phyloP scores from a whole-genome alignment of 345 rosid species.

The Xanthoceras sorbifolium region DNA sequence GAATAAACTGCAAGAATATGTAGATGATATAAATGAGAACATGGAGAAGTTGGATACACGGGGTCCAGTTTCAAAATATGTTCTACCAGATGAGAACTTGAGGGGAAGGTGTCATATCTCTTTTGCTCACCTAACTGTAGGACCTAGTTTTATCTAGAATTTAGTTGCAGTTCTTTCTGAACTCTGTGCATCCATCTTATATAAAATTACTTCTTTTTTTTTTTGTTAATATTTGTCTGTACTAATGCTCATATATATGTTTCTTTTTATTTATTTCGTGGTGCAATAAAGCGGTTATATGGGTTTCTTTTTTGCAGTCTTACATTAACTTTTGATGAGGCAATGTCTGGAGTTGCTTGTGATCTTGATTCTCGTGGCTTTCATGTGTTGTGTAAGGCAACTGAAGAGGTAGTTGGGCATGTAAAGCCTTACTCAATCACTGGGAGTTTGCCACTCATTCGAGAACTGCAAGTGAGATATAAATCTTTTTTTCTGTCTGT shows the following conservation, averaged over 20 bases:
- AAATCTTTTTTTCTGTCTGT: conserved; percentile 3
- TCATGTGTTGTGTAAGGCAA: conserved; percentile 85
- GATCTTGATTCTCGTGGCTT: conserved; percentile 85
- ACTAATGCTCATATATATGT: neutral
- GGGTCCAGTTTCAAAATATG: conserved; percentile 91
- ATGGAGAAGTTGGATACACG: conserved; percentile 63
- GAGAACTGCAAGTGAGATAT: conserved; percentile 71
- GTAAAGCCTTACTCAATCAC: conserved; percentile 95
- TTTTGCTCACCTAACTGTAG: neutral
- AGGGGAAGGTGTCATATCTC: conserved; percentile 66
- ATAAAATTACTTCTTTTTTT: neutral
- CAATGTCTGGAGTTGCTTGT: conserved; percentile 87
- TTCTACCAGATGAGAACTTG: conserved; percentile 73
- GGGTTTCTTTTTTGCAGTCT: conserved; percentile 50
- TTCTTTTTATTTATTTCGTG: neutral
- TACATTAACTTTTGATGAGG: conserved; percentile 71
- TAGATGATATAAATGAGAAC: conserved; percentile 78
- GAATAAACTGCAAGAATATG: conserved; percentile 73
- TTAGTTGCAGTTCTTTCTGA: conserved; percentile 2
- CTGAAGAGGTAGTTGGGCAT: conserved; percentile 85
- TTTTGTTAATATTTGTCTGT: neutral
- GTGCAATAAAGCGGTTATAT: conserved; percentile 6
- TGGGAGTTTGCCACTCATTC: conserved; percentile 89
- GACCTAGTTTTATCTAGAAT: conserved; percentile 2
- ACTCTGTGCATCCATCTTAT: neutral